Percentiles rank a stretch among this genome's conserved stretches.
Conservation (phyloP, 345 rosid genomes). For the Raphanus raphanistrum region DNA sequence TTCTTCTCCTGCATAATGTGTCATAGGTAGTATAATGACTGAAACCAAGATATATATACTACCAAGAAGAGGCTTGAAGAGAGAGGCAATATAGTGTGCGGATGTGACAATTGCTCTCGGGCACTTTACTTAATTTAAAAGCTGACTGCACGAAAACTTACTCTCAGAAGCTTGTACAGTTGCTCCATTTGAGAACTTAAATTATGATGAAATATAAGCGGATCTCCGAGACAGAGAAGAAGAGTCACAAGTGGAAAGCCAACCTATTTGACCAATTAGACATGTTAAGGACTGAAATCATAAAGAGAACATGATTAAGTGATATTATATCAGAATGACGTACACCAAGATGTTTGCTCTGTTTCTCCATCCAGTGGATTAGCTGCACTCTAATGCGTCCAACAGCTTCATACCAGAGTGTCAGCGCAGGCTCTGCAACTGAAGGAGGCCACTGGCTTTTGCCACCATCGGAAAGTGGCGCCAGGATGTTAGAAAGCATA, state of each 20-base stretch:
- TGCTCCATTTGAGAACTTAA: constrained; percentile 96
- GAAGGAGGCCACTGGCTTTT: constrained; percentile 97
- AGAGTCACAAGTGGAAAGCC: constrained; percentile 98
- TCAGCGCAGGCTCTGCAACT: constrained; percentile 88
- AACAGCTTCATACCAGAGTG: constrained; percentile 96
- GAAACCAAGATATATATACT: constrained; percentile 19
- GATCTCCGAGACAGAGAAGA: constrained; percentile 98
- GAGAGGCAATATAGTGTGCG: constrained; percentile 12
- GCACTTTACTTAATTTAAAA: constrained; percentile 9
- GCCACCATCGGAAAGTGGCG: constrained; percentile 94
- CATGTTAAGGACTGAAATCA: constrained; percentile 29
- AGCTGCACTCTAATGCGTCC: constrained; percentile 84
- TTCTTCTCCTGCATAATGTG: constrained; percentile 79
- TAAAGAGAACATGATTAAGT: not conserved
- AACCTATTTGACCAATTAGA: constrained; percentile 55
- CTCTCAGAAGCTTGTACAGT: constrained; percentile 92
- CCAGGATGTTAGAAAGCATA: constrained; percentile 94
- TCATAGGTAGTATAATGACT: constrained; percentile 12
- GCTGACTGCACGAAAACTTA: constrained; percentile 47
- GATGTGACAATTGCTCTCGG: constrained; percentile 4
- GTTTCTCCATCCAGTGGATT: constrained; percentile 97
- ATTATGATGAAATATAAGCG: constrained; percentile 79
- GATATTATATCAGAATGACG: constrained; percentile 38
- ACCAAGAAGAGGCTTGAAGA: constrained; percentile 10
- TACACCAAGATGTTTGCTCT: constrained; percentile 94